A percentile compares a stretch with the other conserved stretches of the same genome.
These are phyloP conservation scores for Misopates orontium DNA, from an alignment of 257 asterid species.

Conservation along the genomic window DNA sequence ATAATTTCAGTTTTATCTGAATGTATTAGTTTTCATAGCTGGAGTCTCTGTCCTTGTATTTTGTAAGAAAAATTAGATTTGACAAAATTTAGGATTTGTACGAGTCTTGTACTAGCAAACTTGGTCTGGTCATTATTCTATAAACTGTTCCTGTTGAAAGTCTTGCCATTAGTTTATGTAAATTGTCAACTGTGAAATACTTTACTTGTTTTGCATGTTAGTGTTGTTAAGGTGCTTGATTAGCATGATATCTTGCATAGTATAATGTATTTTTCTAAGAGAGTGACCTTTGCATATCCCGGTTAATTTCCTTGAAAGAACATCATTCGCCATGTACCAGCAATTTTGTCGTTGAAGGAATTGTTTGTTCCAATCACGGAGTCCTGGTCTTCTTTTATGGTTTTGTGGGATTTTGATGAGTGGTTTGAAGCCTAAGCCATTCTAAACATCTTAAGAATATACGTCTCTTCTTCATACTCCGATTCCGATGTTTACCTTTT, in stretches of 20 bases:
- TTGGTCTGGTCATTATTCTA: conserved; percentile 3
- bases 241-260: background rate
- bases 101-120: background rate
- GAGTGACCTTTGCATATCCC: background rate
- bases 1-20: conserved; percentile 7
- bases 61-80: conserved; percentile 1
- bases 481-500: too few species aligned
- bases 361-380: background rate
- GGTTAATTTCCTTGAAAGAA: background rate
- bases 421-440: background rate
- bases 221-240: background rate
- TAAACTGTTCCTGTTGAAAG: background rate
- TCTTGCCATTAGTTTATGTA: background rate
- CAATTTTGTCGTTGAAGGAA: background rate
- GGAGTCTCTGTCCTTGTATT: background rate
- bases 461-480: too few species aligned
- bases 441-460: too few species aligned
- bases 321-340: background rate
- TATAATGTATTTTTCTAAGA: background rate
- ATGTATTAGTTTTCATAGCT: background rate
- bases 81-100: background rate
- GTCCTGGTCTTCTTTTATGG: background rate
- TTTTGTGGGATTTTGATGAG: background rate
- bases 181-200: background rate
- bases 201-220: background rate